Evolutionary conservation across 2,329 filamentous ascomycete genomes (phyloP).

Genomic region (Ascochyta viciae-villosae): DNA sequence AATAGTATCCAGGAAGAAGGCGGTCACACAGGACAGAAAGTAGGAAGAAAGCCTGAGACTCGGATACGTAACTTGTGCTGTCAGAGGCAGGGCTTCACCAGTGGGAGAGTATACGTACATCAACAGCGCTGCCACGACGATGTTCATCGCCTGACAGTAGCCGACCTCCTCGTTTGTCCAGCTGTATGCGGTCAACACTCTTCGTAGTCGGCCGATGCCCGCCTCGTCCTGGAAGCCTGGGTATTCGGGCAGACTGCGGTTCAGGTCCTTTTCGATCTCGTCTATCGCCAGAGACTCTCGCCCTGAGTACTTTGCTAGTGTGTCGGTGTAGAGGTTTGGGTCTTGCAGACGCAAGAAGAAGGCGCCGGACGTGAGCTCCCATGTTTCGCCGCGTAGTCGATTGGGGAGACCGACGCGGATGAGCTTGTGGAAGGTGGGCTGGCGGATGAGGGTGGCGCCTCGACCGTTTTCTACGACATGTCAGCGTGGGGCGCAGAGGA

Average conservation of each 20-base stretch:
- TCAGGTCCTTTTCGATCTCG: conserved; percentile 98
- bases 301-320: conserved; percentile 81
- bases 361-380: conserved; percentile 93
- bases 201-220: conserved; percentile 85
- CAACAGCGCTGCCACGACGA: conserved; percentile 94
- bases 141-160: conserved; percentile 99
- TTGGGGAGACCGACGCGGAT: conserved; percentile 96
- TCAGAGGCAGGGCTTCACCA: conserved; percentile 32
- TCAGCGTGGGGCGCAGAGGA: conserved; percentile 16
- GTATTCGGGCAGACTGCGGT: conserved; percentile 95
- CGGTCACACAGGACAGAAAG: conserved; percentile 91
- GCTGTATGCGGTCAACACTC: conserved; percentile 95
- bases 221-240: conserved; percentile 96
- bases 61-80: conserved; percentile 80
- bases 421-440: conserved; percentile 97
- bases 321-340: conserved; percentile 83
- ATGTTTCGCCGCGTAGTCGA: conserved; percentile 88
- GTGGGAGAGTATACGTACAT: conserved; percentile 64
- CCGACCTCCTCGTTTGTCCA: conserved; percentile 96
- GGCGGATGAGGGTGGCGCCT: conserved; percentile 88
- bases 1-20: conserved; percentile 94
- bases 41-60: conserved; percentile 93
- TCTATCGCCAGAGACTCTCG: conserved; percentile 94
- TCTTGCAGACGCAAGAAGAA: conserved; percentile 87
- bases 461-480: conserved; percentile 76